Base-by-base conservation (phyloP, 2,329 filamentous ascomycete species). In the Aspergillus sp. region DNA sequence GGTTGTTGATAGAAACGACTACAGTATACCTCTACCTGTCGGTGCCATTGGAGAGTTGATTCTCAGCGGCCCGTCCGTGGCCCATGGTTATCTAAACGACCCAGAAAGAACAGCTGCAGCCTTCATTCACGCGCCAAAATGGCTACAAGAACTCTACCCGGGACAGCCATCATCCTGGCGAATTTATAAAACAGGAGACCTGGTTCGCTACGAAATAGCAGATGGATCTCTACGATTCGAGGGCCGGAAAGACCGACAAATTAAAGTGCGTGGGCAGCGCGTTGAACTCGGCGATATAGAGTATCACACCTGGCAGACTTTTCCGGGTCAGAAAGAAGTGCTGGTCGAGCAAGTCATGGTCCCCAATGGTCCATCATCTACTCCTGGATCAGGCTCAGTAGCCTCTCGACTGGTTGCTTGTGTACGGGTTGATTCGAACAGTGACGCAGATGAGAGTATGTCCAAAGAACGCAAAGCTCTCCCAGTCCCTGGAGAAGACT, bases 261-360 rank as follows among this genome's bases (percentile, higher is more conserved):
- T 36, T 2, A 36, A 36, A 9, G 11, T 36, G 4, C 34, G 34
- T 27, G 34, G 34, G 3, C 34, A 36, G n/a, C 34, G 34, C 26
- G 34, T 36, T 26, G 34, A 36, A 27, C 12, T 36, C 9, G 13
- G 12, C 2, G 34, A 36, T 8, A 36, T 27, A 2, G 34, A 36
- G 34, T 8, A 19, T 27, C 34, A 36, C 5, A 19, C 27, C 13
- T 7, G 12, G 6, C 34, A n/a, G 12, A 7, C 12, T 32, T 39
- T 43, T 30, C 6, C 34, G 11, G 13, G 19, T n/a, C 7, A 30
- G 5, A 37, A 27, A 11, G 35, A 39, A 26, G 41, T 34, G 11
- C 34, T 37, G 11, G 41, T 39, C 19, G 34, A 33, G n/a, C 35
- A 38, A n/a, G 41, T 38, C 19, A 38, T 7, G 19, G n/a, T 27